Base-by-base conservation (phyloP, 164 flowering plant genomes). In the Houttuynia cordata region DNA sequence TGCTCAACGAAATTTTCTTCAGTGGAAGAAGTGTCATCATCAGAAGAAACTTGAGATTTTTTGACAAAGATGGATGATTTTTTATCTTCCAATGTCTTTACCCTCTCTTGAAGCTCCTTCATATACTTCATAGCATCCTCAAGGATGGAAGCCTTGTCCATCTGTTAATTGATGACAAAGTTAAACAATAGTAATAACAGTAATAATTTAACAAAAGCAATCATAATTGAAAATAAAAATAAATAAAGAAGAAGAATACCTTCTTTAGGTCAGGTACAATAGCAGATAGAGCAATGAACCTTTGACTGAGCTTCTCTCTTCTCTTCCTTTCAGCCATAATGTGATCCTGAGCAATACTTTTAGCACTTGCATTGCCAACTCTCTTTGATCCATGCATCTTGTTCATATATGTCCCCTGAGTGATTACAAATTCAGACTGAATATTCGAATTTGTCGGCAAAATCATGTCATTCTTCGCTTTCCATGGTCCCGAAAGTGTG, bases 91-190 rank as follows among this genome's bases (percentile, higher is more conserved):
- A 93, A 86, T 12, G 62, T 62, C 70, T 80, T 84, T 40, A 86
- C 90, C 71, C 59, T 69, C 56, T 92, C 96, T 64, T 92, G 93
- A 25, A 92, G 80, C 40, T 84, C 84, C 62, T 89, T 90, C 79
- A 93, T 24, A 76, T 90, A 81, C 79, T 82, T 86, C 45, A 89
- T 81, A 15, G 96, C 86, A 69, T 86, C 96, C 39, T 82, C 86
- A 58, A 92, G 88, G 69, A 92, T 87, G 22, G 98, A 82, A 68
- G 94, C 96, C 71, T 90, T 93, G 78, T 90, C 97, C 88, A 80
- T 82, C 98, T 91, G 73, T 54, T 10, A 30, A 57, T 20, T 58
- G 23, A 19, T 34, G 20, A 24, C n/a, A 39, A 39, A 58, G 10
- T 12, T 20, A n/a, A 7, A 4, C 22, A 40, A 6, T 40, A 6